A percentile compares a stretch with the other conserved stretches of the same genome.
Conservation (phyloP, 768 basidiomycete genomes). For the Mycena vitilis region DNA sequence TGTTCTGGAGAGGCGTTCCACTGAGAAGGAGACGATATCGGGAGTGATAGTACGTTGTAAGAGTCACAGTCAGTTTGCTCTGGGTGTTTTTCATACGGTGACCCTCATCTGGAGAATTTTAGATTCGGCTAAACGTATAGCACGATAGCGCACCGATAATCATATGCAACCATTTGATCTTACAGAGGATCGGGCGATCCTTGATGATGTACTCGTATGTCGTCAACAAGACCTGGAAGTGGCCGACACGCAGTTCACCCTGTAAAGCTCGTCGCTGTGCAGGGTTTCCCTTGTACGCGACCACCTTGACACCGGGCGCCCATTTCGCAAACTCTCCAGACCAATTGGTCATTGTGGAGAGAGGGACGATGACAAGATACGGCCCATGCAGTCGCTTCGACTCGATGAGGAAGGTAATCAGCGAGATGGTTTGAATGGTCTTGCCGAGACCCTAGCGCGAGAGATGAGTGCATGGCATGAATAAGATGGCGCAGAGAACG, state of each 20-base stretch:
- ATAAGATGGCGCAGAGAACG: constrained; percentile 14
- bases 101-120: constrained; percentile 78
- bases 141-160: constrained; percentile 77
- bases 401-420: constrained; percentile 96
- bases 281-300: constrained; percentile 95
- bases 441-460: constrained; percentile 86
- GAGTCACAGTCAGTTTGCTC: constrained; percentile 87
- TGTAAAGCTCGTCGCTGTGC: constrained; percentile 83
- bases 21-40: constrained; percentile 94
- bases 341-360: constrained; percentile 98
- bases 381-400: constrained; percentile 91
- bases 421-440: constrained; percentile 94
- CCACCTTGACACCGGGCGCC: constrained; percentile 84
- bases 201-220: constrained; percentile 99
- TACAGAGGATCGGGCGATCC: constrained; percentile 89
- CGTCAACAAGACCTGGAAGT: constrained; percentile 93
- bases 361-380: constrained; percentile 94
- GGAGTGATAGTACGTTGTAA: constrained; percentile 93
- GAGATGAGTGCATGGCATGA: constrained; percentile 26
- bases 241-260: constrained; percentile 77
- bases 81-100: constrained; percentile 99
- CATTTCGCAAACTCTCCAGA: constrained; percentile 97
- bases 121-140: background rate
- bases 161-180: constrained; percentile 97
- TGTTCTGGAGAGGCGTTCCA: constrained; percentile 96